Conservation (phyloP, 768 basidiomycete genomes). For the Daedalea quercina region DNA sequence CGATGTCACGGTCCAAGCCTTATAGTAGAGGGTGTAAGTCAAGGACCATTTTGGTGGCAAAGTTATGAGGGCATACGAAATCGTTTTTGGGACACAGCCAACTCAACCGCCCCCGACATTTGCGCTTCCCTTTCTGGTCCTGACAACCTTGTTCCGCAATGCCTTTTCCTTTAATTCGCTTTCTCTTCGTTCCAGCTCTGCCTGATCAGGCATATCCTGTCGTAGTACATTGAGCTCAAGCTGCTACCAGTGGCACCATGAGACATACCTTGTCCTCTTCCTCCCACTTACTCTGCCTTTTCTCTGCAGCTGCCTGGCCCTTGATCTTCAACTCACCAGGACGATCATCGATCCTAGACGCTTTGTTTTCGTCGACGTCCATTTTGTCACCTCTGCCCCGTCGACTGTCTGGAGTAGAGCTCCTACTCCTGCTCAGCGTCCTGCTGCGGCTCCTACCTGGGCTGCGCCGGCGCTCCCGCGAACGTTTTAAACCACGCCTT, state of each 20-base stretch:
- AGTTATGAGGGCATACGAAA: not conserved
- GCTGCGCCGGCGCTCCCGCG: constrained; percentile 5
- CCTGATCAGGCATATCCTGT: constrained; percentile 13
- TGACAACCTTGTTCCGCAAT: constrained; percentile 74
- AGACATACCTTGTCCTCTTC: constrained; percentile 18
- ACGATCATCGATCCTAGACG: too few relatives aligned
- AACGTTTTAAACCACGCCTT: constrained; percentile 10
- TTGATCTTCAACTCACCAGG: constrained; percentile 69
- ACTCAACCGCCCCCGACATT: not conserved
- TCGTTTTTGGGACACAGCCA: not conserved
- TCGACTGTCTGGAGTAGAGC: constrained; percentile 9
- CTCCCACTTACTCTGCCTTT: constrained; percentile 50
- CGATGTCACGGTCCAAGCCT: not conserved
- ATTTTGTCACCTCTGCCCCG: constrained; percentile 14
- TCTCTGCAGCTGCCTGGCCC: constrained; percentile 56
- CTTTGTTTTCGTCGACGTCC: constrained; percentile 21
- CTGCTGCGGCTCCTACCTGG: constrained; percentile 15
- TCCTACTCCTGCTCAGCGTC: constrained; percentile 23
- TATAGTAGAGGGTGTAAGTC: not conserved
- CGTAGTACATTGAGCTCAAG: not conserved
- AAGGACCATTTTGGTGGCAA: not conserved
- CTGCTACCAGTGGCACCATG: not conserved
- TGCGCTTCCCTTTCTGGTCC: constrained; percentile 51
- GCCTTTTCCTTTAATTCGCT: constrained; percentile 79
- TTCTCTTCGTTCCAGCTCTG: constrained; percentile 61